phyloP scores from a whole-genome alignment of 2,329 filamentous ascomycete species.

The Myriosclerotinia curreyana region DNA sequence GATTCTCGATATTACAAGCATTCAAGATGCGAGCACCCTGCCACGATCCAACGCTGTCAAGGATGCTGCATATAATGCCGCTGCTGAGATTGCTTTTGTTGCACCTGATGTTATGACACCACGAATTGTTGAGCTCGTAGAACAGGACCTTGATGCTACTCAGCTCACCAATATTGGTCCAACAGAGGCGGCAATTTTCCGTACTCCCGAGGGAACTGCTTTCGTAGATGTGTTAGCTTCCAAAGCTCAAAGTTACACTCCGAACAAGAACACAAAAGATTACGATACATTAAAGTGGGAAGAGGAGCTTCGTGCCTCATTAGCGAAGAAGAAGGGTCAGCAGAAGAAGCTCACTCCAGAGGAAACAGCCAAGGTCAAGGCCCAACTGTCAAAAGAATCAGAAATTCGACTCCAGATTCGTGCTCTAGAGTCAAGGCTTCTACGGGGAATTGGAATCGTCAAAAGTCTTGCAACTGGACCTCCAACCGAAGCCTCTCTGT shows the following conservation, averaged over 20 bases:
- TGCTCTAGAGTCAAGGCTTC: conserved; percentile 65
- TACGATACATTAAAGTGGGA: conserved; percentile 98
- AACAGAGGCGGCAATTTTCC: conserved; percentile 88
- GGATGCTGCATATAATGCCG: conserved; percentile 75
- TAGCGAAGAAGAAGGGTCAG: conserved; percentile 90
- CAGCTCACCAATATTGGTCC: conserved; percentile 73
- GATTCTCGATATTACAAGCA: conserved; percentile 53
- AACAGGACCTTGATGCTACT: conserved; percentile 66
- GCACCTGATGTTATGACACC: conserved; percentile 79
- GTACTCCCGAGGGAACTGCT: conserved; percentile 80
- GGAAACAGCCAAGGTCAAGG: conserved; percentile 84
- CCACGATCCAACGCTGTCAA: conserved; percentile 49
- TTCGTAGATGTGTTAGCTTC: conserved; percentile 90
- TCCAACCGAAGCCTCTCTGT: conserved; percentile 81
- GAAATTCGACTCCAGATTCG: conserved; percentile 72
- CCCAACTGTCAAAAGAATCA: conserved; percentile 83
- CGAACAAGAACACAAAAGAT: conserved; percentile 89
- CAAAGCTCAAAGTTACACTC: conserved; percentile 65
- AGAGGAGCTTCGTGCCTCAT: conserved; percentile 78
- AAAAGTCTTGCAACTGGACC: conserved; percentile 77
- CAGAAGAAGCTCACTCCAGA: conserved; percentile 88
- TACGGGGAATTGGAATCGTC: conserved; percentile 83
- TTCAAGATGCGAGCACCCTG: conserved; percentile 45
- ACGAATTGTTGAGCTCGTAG: conserved; percentile 70
- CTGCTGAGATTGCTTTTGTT: conserved; percentile 90